phyloP scores from a whole-genome alignment of 345 rosid species.

The Streptanthus diversifolius region DNA sequence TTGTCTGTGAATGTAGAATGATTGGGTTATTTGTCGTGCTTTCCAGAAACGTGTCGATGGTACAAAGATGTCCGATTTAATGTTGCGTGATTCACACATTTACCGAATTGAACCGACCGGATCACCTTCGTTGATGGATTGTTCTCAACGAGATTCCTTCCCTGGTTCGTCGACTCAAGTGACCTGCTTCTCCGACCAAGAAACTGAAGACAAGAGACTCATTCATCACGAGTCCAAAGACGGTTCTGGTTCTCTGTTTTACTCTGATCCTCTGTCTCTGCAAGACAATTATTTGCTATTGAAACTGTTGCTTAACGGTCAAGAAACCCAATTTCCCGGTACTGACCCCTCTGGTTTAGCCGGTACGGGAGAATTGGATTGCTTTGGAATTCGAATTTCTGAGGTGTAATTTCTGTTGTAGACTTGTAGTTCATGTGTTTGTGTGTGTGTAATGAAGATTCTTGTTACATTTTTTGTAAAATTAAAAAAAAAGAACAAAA shows the following conservation, averaged over 20 bases:
- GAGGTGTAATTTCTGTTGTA: slow-evolving; percentile 25
- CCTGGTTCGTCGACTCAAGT: slow-evolving; percentile 47
- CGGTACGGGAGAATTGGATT: slow-evolving; percentile 41
- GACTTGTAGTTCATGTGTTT: slow-evolving; percentile 19
- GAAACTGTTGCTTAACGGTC: slow-evolving; percentile 48
- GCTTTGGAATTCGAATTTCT: slow-evolving; percentile 43
- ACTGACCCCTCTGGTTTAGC: slow-evolving; percentile 27
- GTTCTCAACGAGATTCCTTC: slow-evolving; percentile 35
- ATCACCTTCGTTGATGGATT: slow-evolving; percentile 66
- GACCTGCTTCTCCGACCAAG: slow-evolving; percentile 88
- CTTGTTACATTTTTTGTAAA: slow-evolving; percentile 18
- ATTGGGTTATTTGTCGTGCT: slow-evolving; percentile 77
- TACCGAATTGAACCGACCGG: slow-evolving; percentile 28
- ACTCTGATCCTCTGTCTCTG: slow-evolving; percentile 42
- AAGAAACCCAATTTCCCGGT: slow-evolving; percentile 27
- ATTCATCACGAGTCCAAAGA: slow-evolving; percentile 36
- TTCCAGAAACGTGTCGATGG: slow-evolving; percentile 59
- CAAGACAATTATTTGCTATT: slow-evolving; percentile 51
- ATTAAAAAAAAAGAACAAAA: neutral
- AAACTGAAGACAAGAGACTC: slow-evolving; percentile 36
- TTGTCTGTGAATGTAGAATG: slow-evolving; percentile 49
- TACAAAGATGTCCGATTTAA: slow-evolving; percentile 50
- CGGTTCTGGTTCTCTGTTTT: slow-evolving; percentile 37
- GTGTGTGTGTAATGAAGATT: slow-evolving; percentile 17
- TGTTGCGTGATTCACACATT: slow-evolving; percentile 32